Evolutionary conservation across 176 grass and related monocot species (phyloP).

Genomic region (Elaeis guineensis): DNA sequence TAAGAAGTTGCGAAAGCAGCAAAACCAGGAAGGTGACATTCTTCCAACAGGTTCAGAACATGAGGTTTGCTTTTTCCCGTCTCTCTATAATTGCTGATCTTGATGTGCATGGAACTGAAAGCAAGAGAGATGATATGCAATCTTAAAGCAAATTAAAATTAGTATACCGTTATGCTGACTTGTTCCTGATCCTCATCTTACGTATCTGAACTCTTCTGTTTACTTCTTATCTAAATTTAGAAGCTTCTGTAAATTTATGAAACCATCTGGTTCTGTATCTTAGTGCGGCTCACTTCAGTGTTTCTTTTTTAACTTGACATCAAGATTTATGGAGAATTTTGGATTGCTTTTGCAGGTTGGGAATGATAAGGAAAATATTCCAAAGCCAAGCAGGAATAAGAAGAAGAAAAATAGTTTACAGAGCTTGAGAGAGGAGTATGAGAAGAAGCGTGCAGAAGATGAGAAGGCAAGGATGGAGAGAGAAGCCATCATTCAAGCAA

Average conservation of each 20-base stretch:
- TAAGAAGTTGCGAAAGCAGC: conserved; percentile 45
- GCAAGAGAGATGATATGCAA: no score
- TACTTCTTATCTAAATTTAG: no score
- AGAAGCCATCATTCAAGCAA: conserved; percentile 44
- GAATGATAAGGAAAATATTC: conserved; percentile 10
- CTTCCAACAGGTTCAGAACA: conserved; percentile 12
- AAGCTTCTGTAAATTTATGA: no score
- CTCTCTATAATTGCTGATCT: not conserved
- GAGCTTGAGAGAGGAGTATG: conserved; percentile 65
- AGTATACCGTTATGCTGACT: no score
- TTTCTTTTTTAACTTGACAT: no score
- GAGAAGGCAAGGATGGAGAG: conserved; percentile 63
- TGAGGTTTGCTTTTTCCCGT: conserved; percentile 36
- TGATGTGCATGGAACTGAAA: no score
- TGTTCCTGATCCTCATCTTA: no score
- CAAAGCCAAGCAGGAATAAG: conserved; percentile 32
- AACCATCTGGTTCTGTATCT: no score
- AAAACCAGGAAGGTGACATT: conserved; percentile 24
- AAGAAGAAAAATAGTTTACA: conserved; percentile 37
- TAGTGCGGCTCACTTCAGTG: no score
- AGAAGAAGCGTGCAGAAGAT: conserved; percentile 59
- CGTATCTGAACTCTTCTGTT: no score
- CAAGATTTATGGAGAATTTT: no score
- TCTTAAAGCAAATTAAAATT: no score
- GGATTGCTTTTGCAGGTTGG: conserved; percentile 5